These are phyloP conservation scores for Malassezia cuniculi DNA, from an alignment of 1,284 basidiomycete genomes.

Conservation along the genomic window DNA sequence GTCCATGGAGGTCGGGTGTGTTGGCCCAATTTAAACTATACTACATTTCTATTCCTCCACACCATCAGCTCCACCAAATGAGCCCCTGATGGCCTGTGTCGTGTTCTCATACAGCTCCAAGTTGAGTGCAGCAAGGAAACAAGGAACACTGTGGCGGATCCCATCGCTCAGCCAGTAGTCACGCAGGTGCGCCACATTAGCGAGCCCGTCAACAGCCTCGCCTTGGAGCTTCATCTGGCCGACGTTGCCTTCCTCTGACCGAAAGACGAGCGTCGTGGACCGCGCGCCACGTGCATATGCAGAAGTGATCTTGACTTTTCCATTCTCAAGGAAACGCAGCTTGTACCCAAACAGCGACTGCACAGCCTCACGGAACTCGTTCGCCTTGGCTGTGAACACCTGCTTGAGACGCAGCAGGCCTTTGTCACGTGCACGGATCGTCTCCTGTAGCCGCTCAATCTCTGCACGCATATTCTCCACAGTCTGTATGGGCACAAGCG, in stretches of 20 bases:
- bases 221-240: slow-evolving; percentile 49
- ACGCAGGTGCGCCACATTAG: slow-evolving; percentile 29
- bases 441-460: slow-evolving; percentile 53
- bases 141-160: slow-evolving; percentile 48
- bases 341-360: slow-evolving; percentile 69
- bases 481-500: slow-evolving; percentile 51
- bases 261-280: slow-evolving; percentile 48
- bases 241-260: slow-evolving; percentile 48
- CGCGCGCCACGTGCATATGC: slow-evolving; percentile 51
- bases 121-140: slow-evolving; percentile 50
- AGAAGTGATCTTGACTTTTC: slow-evolving; percentile 68
- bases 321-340: slow-evolving; percentile 68
- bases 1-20: not conserved
- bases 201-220: slow-evolving; percentile 37
- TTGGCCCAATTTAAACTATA: not conserved
- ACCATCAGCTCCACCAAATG: slow-evolving; percentile 5
- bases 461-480: slow-evolving; percentile 57
- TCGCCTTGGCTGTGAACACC: slow-evolving; percentile 58
- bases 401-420: slow-evolving; percentile 59
- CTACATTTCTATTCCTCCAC: slow-evolving; percentile 6
- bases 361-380: slow-evolving; percentile 68
- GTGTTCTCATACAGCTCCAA: slow-evolving; percentile 47
- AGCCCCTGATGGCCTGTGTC: slow-evolving; percentile 15
- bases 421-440: slow-evolving; percentile 54
- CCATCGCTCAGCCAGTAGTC: slow-evolving; percentile 49